Evolutionary conservation across 2,329 filamentous ascomycete species (phyloP).

Genomic region (Coniochaeta sp.): DNA sequence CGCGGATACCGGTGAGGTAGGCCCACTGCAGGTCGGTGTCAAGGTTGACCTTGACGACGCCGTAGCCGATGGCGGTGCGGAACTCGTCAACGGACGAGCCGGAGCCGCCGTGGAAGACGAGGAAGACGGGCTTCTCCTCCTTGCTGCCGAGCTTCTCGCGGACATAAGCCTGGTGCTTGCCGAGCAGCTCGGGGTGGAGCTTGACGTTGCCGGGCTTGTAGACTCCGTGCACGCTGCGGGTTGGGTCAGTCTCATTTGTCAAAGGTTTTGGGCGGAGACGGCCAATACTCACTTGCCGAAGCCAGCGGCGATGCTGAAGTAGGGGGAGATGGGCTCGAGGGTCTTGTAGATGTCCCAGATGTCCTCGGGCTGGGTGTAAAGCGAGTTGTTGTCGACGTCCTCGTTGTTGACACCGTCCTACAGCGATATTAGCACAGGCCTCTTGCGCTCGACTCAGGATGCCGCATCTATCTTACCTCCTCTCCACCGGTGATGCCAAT

Average conservation of each 20-base stretch:
- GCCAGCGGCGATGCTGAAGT: conserved; percentile 96
- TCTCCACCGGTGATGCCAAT: conserved; percentile 93
- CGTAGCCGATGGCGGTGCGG: conserved; percentile 78
- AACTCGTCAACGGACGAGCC: conserved; percentile 89
- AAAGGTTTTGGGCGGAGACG: too few relatives aligned
- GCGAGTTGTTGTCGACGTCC: conserved; percentile 89
- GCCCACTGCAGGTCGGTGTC: conserved; percentile 97
- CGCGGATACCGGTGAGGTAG: conserved; percentile 86
- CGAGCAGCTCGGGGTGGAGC: conserved; percentile 90
- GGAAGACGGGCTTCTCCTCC: conserved; percentile 90
- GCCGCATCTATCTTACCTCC: conserved; percentile 50
- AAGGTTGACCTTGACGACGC: conserved; percentile 99
- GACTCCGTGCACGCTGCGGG: conserved; percentile 90
- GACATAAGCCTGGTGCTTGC: conserved; percentile 93
- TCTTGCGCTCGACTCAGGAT: too few relatives aligned
- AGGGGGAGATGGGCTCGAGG: conserved; percentile 77
- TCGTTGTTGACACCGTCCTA: conserved; percentile 88
- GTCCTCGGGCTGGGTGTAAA: conserved; percentile 82
- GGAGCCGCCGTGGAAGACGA: conserved; percentile 98
- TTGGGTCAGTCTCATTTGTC: neutral
- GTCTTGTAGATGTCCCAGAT: conserved; percentile 88
- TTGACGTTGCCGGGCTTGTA: conserved; percentile 95
- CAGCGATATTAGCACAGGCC: too few relatives aligned
- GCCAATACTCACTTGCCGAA: conserved; percentile 52
- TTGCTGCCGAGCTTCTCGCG: conserved; percentile 66